A percentile compares a stretch with the other conserved stretches of the same genome.
phyloP scores from a whole-genome alignment of 2,329 filamentous ascomycete genomes.

The Fusarium sp. region DNA sequence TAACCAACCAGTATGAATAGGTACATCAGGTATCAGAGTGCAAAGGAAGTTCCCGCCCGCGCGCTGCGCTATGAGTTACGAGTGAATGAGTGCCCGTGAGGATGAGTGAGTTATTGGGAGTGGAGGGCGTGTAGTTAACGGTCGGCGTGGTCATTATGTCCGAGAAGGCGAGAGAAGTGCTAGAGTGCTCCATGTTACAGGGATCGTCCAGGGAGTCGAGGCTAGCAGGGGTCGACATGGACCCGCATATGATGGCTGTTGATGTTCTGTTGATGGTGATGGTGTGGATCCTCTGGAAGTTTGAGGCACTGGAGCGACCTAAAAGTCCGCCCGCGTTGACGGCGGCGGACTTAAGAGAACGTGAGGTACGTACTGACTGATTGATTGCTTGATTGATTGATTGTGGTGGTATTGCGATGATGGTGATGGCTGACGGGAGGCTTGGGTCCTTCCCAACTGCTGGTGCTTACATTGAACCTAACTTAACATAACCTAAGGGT shows the following conservation, averaged over 20 bases:
- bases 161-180: slow-evolving; percentile 47
- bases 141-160: slow-evolving; percentile 55
- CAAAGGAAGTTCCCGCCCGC: slow-evolving; percentile 32
- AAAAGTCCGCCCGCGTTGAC: slow-evolving; percentile 33
- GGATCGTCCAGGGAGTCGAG: slow-evolving; percentile 29
- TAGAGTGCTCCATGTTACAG: slow-evolving; percentile 8
- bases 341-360: slow-evolving; percentile 31
- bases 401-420: neutral
- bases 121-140: slow-evolving; percentile 36
- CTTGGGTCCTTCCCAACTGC: slow-evolving; percentile 18
- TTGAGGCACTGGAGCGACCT: slow-evolving; percentile 11
- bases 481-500: neutral
- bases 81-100: neutral
- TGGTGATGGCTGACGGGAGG: slow-evolving; percentile 27
- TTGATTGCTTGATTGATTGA: neutral
- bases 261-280: slow-evolving; percentile 30
- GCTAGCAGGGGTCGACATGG: slow-evolving; percentile 9
- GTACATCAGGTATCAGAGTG: neutral
- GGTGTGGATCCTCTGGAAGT: slow-evolving; percentile 26
- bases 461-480: slow-evolving; percentile 23
- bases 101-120: neutral
- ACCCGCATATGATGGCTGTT: slow-evolving; percentile 17
- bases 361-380: neutral
- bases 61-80: slow-evolving; percentile 1
- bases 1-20: neutral